Conservation (phyloP, 768 basidiomycete genomes). For the Mycena vulgaris region DNA sequence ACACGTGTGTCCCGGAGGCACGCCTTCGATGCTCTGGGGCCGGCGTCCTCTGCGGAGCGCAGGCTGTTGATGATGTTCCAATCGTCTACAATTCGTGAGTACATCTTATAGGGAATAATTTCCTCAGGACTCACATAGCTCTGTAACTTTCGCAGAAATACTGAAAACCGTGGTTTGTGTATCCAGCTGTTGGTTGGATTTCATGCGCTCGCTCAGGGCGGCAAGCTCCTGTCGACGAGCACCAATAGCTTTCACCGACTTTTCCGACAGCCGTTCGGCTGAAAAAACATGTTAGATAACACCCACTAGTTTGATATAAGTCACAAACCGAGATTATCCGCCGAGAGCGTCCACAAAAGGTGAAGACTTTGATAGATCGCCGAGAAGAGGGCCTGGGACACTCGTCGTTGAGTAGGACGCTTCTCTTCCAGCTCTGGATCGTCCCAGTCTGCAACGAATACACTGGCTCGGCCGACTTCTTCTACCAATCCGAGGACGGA, state of each 20-base stretch:
- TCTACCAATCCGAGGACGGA: neutral
- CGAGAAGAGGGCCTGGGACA: neutral
- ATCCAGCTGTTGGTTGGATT: neutral
- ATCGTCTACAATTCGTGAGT: neutral
- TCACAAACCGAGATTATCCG: neutral
- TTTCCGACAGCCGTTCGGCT: neutral
- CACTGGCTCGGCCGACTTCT: neutral
- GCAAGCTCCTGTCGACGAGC: neutral
- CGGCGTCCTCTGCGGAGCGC: neutral
- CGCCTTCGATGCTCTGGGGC: neutral
- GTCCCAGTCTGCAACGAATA: neutral
- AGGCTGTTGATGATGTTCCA: neutral
- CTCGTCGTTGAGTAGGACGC: neutral
- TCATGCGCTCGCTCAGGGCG: neutral
- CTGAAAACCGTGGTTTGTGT: neutral
- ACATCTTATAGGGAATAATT: neutral
- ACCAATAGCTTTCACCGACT: neutral
- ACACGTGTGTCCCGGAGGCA: neutral
- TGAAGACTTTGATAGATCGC: conserved; percentile 5
- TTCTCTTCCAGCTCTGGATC: neutral
- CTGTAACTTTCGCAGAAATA: neutral
- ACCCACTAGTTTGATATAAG: neutral
- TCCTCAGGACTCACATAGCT: neutral
- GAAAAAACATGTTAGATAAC: neutral
- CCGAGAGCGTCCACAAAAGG: neutral